A percentile compares a stretch with the other conserved stretches of the same genome.
Conservation (phyloP, 495 filamentous ascomycete genomes). For the Chaetomium fimeti region DNA sequence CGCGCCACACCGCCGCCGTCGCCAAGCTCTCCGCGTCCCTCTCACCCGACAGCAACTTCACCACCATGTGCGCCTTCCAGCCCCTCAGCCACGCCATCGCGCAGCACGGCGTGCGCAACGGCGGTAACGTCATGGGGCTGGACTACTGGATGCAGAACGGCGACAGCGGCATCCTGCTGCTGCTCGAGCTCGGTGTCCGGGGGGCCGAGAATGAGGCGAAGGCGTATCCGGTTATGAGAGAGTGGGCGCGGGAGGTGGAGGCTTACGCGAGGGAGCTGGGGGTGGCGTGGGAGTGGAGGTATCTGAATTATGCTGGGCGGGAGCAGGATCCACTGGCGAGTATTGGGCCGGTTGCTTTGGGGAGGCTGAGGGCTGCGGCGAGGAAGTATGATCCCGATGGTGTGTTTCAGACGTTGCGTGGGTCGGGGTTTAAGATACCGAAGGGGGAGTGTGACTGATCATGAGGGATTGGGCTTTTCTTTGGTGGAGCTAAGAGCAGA, state of each 20-base stretch:
- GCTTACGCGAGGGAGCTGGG: background rate
- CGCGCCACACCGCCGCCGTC: background rate
- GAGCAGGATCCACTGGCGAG: background rate
- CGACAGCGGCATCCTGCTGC: background rate
- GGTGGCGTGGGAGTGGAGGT: background rate
- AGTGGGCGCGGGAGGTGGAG: background rate
- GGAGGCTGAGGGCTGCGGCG: background rate
- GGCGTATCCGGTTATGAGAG: background rate
- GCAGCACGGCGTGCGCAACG: background rate
- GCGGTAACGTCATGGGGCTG: background rate
- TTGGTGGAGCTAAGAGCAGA: no score
- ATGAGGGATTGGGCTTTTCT: background rate
- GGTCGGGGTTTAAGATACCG: background rate
- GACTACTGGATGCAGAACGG: background rate
- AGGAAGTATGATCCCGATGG: background rate
- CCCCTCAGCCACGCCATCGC: background rate
- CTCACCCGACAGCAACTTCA: background rate
- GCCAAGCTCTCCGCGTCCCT: background rate
- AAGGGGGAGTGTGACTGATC: background rate
- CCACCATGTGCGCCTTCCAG: background rate
- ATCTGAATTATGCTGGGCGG: background rate
- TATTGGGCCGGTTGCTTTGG: background rate
- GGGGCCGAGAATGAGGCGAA: background rate
- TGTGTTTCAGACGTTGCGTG: background rate
- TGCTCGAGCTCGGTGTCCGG: background rate